Evolutionary conservation across 1,284 basidiomycete genomes (phyloP), one percentile per base, ranked within the genome.

Genomic region (Grifola frondosa): DNA sequence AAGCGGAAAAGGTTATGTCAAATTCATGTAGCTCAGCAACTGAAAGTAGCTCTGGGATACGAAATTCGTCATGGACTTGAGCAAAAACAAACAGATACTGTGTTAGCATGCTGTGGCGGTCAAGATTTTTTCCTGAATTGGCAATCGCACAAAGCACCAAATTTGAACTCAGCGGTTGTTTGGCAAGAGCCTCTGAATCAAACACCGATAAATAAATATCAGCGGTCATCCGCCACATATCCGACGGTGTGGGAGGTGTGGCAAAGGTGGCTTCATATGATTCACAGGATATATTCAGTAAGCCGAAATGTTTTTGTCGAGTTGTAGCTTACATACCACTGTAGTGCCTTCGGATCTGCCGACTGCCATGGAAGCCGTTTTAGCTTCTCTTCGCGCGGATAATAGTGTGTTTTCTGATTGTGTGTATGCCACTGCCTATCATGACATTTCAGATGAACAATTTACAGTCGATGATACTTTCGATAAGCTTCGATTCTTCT

Each of bases 51-150:
- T 92, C 90, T 17, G 91, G 90, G 13, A 93, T 64, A 17, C 91
- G 75, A 60, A 94, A 95, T 30, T 88, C 83, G 23, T 77, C 71
- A 59, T 94, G 90, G 8, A 75, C 77, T 63, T 90, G 87, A 1
- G 89, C 88, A 62, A 91, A 88, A 35, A 86, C 73, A 39, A 93
- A 67, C 37, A 93, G 74, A 63, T 85, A 92, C 47, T 70, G 65
- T 22, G 56, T 54, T 15, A 42, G 39, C 51, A 53, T 53, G n/a
- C n/a, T n/a, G n/a, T n/a, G n/a, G n/a, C n/a, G n/a, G n/a, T n/a
- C n/a, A n/a, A n/a, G n/a, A n/a, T n/a, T n/a, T n/a, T n/a, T n/a
- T n/a, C 30, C 13, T 6, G 30, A 31, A 15, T 31, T 7, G 30
- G 30, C 30, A 31, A 31, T 8, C n/a, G n/a, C n/a, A n/a, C n/a